These are phyloP conservation scores for Plasmodium gallinaceum DNA, from an alignment of 169 alveolate species.

Conservation along the genomic window DNA sequence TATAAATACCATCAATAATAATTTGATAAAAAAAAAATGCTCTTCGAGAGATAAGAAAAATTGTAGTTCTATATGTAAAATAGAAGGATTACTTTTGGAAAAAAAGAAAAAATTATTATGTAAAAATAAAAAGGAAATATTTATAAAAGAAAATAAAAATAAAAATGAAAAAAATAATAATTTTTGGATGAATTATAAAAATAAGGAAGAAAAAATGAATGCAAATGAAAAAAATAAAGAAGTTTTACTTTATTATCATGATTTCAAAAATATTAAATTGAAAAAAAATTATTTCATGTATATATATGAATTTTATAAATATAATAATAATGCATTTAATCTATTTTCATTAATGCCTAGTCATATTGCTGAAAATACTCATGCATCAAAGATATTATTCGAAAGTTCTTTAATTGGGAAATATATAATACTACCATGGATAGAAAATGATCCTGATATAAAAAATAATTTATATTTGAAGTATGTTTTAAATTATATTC, in stretches of 20 bases:
- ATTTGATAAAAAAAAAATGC: constrained; percentile 11
- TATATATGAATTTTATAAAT: constrained; percentile 66
- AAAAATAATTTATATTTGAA: constrained; percentile 75
- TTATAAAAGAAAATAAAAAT: neutral
- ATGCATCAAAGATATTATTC: constrained; percentile 74
- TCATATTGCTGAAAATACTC: constrained; percentile 28
- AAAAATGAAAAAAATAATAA: neutral
- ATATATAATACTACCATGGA: constrained; percentile 83
- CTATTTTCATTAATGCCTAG: constrained; percentile 70
- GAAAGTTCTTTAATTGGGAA: constrained; percentile 81
- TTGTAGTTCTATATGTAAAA: neutral
- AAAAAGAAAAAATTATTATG: constrained; percentile 28
- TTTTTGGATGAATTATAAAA: neutral
- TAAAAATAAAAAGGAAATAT: constrained; percentile 15
- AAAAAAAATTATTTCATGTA: constrained; percentile 45
- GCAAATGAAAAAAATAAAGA: constrained; percentile 33
- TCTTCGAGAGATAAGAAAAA: neutral
- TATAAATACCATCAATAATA: constrained; percentile 40
- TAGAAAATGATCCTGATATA: constrained; percentile 81
- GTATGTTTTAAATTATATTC: constrained; percentile 38
- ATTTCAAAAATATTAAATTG: constrained; percentile 46
- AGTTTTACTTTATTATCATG: constrained; percentile 67
- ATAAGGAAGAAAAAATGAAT: constrained; percentile 23
- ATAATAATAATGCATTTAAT: constrained; percentile 36
- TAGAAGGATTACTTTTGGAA: constrained; percentile 7